Conservation (phyloP, 495 filamentous ascomycete species). For the Aspergillus diversus region DNA sequence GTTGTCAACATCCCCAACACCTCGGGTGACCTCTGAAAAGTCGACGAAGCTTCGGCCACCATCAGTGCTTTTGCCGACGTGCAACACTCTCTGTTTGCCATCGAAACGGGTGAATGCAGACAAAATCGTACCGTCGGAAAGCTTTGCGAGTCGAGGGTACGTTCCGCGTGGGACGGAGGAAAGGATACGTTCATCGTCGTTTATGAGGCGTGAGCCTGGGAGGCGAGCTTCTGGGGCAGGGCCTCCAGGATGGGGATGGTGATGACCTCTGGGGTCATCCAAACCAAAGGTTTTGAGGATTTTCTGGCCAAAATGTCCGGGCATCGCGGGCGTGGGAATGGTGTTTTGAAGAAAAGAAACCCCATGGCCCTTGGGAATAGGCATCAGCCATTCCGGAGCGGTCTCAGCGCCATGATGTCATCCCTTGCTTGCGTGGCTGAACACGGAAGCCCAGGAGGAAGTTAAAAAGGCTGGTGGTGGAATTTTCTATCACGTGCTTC, state of each 20-base stretch:
- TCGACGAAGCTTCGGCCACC: slow-evolving; percentile 39
- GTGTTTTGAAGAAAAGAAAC: not conserved
- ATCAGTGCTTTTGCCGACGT: slow-evolving; percentile 43
- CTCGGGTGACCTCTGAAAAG: slow-evolving; percentile 42
- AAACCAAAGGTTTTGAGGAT: slow-evolving; percentile 39
- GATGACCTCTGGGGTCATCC: slow-evolving; percentile 22
- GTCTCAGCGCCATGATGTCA: slow-evolving; percentile 1
- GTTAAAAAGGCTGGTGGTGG: too few species aligned
- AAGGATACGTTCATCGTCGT: slow-evolving; percentile 44
- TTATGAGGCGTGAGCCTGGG: slow-evolving; percentile 30
- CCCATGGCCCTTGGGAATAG: too few species aligned
- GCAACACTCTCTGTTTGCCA: slow-evolving; percentile 33
- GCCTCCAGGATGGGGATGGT: not conserved
- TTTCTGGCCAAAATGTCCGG: slow-evolving; percentile 42
- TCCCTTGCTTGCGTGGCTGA: not conserved
- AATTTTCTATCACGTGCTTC: too few species aligned
- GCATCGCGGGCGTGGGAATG: slow-evolving; percentile 25
- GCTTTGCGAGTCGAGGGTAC: slow-evolving; percentile 43
- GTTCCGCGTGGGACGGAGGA: slow-evolving; percentile 47
- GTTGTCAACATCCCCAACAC: slow-evolving; percentile 60
- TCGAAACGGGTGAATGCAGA: slow-evolving; percentile 45
- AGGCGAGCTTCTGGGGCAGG: slow-evolving; percentile 13
- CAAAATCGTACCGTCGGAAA: slow-evolving; percentile 45
- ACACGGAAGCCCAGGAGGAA: too few species aligned
- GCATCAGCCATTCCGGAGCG: too few species aligned